Evolutionary conservation across 495 filamentous ascomycete species (phyloP), one percentile per base, ranked within the genome.

Genomic region (Clavariopsis aquatica): DNA sequence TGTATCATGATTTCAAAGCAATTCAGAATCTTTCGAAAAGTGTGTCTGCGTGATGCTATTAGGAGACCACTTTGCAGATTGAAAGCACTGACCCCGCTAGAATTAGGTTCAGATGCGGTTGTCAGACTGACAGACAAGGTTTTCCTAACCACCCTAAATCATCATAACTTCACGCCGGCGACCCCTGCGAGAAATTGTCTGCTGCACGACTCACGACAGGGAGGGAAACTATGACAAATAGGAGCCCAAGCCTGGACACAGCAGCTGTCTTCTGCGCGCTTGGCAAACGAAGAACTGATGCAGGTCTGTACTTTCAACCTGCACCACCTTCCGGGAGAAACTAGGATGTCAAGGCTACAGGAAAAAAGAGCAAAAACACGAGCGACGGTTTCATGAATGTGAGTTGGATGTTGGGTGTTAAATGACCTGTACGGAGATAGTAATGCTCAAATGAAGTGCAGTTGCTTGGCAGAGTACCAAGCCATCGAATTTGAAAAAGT

Each of bases 281-380:
- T 49, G 29, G 29, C 34, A 56, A 34, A 58, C 34, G 26, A 38
- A 58, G 47, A 22, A 58, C 55, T 46, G 15, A 22, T 23, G 19
- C 19, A 17, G 26, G 47, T 9, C 38, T 43, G 38, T 17, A n/a
- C 38, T 10, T 17, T n/a, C n/a, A 51, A 24, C n/a, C 12, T 43
- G 8, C 8, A 43, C 38, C 38, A 8, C 9, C 3, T n/a, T 43
- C n/a, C 38, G 2, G 38, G 8, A 17, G 38, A n/a, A 34, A 43
- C 15, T 8, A 43, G n/a, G 38, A 43, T n/a, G 15, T 43, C 38
- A 15, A n/a, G 8, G 13, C 38, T 43, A 17, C 47, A 51, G 8
- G 26, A 51, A 9, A n/a, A 36, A 54, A 36, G 9, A 43, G n/a
- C n/a, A 43, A 3, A 43, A 43, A 43, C 38, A 43, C 38, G 26